Base-by-base conservation (phyloP, 2,329 filamentous ascomycete species). In the Grosmannia huntii region DNA sequence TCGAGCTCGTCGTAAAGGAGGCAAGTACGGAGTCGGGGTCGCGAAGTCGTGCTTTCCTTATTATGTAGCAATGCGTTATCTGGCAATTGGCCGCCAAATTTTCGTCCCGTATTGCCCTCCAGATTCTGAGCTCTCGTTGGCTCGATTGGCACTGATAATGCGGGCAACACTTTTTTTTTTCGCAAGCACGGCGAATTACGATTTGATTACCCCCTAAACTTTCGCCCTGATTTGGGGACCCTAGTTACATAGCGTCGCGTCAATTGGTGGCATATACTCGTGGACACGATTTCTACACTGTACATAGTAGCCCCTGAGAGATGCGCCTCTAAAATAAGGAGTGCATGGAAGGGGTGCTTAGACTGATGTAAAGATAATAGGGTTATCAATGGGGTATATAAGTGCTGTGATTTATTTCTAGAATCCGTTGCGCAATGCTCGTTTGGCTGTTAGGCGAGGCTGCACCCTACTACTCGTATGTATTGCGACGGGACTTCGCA, bases 301-400 rank as follows among this genome's bases (percentile, higher is more conserved):
- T 28, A n/a, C n/a, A n/a, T n/a, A n/a, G n/a, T n/a, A 55, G 53
- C 53, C 53, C 53, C 53, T 55, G 53, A 55, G 36, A 55, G n/a
- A 12, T 19, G 53, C 53, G 38, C 38, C 38, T n/a, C 36, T 11
- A 28, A 31, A 44, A 55, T 46, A 55, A 31, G n/a, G 33, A 41
- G 52, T 11, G 16, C 23, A 25, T 11, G 31, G 12, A 46, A n/a
- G 25, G 31, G 19, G n/a, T 28, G 19, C 12, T 7, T 5, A n/a
- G 25, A 31, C 14, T 31, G 14, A 10, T 10, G 14, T 16, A 51
- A n/a, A 31, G 36, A 12, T 14, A 38, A 4, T 16, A 14, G 48
- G n/a, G n/a, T 44, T 46, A 38, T 38, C 12, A n/a, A 46, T 46
- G 44, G 41, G 11, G 31, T 10, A 33, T 5, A 33, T 33, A 33